A percentile compares a stretch with the other conserved stretches of the same genome.
Evolutionary conservation across 2,329 filamentous ascomycete genomes (phyloP).

Genomic region (Cryphonectria japonica): DNA sequence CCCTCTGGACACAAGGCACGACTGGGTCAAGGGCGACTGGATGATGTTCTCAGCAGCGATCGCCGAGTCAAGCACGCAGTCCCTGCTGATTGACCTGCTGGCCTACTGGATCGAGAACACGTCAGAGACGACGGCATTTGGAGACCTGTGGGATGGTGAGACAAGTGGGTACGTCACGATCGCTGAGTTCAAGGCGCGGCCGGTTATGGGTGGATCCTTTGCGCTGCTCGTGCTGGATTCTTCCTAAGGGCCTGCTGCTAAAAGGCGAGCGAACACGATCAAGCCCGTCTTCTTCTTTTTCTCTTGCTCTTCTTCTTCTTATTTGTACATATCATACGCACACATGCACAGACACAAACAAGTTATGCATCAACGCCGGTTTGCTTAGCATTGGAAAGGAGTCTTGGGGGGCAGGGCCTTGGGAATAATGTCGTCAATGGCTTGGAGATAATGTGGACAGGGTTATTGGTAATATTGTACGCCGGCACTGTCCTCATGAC

Average conservation of each 20-base stretch:
- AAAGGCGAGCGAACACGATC: not conserved
- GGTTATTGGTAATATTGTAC: not conserved
- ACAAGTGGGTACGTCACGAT: slow-evolving; percentile 65
- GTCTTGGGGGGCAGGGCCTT: not conserved
- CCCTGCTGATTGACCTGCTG: slow-evolving; percentile 69
- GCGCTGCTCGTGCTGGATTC: slow-evolving; percentile 68
- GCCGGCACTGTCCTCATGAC: not conserved
- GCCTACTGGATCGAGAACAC: slow-evolving; percentile 69
- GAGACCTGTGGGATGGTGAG: slow-evolving; percentile 75
- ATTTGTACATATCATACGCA: not conserved
- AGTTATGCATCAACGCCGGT: not conserved
- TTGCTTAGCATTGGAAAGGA: slow-evolving; percentile 1
- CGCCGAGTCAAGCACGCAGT: slow-evolving; percentile 61
- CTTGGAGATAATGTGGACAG: not conserved
- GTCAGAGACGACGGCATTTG: slow-evolving; percentile 66
- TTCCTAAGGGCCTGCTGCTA: not conserved
- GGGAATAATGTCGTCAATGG: not conserved
- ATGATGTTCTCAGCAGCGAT: slow-evolving; percentile 84
- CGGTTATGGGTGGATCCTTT: slow-evolving; percentile 81
- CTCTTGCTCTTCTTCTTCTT: not conserved
- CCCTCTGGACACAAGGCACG: slow-evolving; percentile 78
- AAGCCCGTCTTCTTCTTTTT: not conserved
- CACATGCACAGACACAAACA: not conserved
- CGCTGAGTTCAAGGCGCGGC: slow-evolving; percentile 74
- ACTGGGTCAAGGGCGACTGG: slow-evolving; percentile 88